phyloP scores from a whole-genome alignment of 1,284 basidiomycete species.

The Cryptococcus sp. region DNA sequence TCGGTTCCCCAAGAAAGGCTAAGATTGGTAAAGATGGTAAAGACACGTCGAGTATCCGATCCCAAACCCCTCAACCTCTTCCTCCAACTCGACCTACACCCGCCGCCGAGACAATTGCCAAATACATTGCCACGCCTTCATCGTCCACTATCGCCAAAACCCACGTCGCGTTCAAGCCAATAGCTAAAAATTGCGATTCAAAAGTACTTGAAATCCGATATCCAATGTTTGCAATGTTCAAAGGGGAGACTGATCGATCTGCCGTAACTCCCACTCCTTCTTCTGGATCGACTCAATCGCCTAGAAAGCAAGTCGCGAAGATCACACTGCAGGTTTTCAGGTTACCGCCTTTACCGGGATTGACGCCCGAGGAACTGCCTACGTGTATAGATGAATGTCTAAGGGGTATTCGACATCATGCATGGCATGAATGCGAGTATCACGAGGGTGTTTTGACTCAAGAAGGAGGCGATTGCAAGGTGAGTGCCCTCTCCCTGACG shows the following conservation, averaged over 20 bases:
- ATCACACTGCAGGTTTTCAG: conserved; percentile 83
- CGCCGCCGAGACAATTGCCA: conserved; percentile 59
- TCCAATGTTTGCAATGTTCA: conserved; percentile 67
- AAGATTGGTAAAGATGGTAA: conserved; percentile 20
- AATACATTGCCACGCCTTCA: conserved; percentile 73
- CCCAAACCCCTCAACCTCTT: conserved; percentile 15
- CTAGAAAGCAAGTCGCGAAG: conserved; percentile 59
- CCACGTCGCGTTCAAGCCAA: conserved; percentile 78
- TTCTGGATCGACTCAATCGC: neutral
- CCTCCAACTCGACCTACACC: conserved; percentile 19
- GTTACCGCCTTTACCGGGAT: conserved; percentile 76
- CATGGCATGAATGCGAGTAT: conserved; percentile 88
- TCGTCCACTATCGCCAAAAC: conserved; percentile 64
- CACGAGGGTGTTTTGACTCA: conserved; percentile 92
- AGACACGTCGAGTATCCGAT: neutral
- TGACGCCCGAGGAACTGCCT: conserved; percentile 73
- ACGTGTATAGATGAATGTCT: conserved; percentile 88
- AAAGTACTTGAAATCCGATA: conserved; percentile 76
- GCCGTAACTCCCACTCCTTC: conserved; percentile 42
- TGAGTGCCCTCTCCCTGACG: conserved; percentile 49
- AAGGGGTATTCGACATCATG: conserved; percentile 77
- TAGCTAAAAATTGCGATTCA: conserved; percentile 73
- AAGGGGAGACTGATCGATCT: conserved; percentile 46
- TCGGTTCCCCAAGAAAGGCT: conserved; percentile 71
- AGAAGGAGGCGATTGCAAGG: conserved; percentile 87